Base-by-base conservation (phyloP, 306 rosid genomes). In the Cicer chorassanicum region DNA sequence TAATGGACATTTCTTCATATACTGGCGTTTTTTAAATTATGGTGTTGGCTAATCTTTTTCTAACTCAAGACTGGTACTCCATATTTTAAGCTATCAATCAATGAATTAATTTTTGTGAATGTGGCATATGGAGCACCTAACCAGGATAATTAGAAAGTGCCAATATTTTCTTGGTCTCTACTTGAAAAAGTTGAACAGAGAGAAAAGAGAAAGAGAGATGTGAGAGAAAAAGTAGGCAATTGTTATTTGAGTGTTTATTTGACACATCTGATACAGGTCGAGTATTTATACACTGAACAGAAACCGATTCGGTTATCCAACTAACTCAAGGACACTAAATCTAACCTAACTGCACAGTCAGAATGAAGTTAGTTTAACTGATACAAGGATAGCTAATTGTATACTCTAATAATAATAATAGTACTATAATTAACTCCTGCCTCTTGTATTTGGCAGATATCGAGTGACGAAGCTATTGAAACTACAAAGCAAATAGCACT, bases 401-500 rank as follows among this genome's bases (percentile, higher is more conserved):
- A 57, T 24, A 57, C 39, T 57, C 38, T 24, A 57, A 19, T 2
- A 29, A 29, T 29, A 29, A 29, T 29, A 29, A 0, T 29, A 19
- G 29, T 54, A 6, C 51, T 29, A 55, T 66, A 46, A n/a, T 42
- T 65, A 42, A 51, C 80, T 70, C 81, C 78, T 50, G 70, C 51
- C 51, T 43, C n/a, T 62, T 78, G 77, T 68, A 65, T 75, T 72
- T 84, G 81, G 83, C 90, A 94, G 99, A 82, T 94, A 81, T 89
- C 97, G 10, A 92, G 97, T 80, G 97, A 88, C 43, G 96, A 88
- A 80, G 89, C 97, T 74, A 82, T 94, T 81, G 97, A 94, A 90
- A 85, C 89, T 46, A 92, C 98, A 41, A 94, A 88, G 85, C 94
- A 94, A 86, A 42, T 94, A 80, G 98, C 98, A n/a, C 88, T 94